Evolutionary conservation across 805 yeast genomes (phyloP), one percentile per base, ranked within the genome.

Genomic region (Saccharomycopsis oosterbeekiorum): DNA sequence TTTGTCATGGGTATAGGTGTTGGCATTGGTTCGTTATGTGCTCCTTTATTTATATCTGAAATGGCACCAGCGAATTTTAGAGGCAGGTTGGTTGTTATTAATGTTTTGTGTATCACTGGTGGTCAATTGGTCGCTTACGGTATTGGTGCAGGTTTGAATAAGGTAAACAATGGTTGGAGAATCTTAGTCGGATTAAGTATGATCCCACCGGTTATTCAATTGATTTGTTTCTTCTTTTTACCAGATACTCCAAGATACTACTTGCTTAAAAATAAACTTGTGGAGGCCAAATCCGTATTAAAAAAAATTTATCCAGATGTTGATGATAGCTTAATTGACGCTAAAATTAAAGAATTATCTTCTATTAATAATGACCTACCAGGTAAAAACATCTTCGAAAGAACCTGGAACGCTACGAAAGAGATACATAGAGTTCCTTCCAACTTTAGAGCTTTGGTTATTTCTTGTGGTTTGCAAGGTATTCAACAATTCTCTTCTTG

Each of bases 401-500:
- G 80, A 69, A 76, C 83, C 54, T 78, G 82, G 80, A 83, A 82
- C 67, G 83, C 87, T 11, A 75, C 86, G 65, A 81, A 79, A 65
- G 79, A 84, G 64, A 76, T 87, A 67, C 93, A 88, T 71, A 74
- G 75, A 0, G 81, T 80, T 43, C 89, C 89, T 47, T 85, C 96
- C 0, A 92, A 93, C 73, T 83, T 89, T 64, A 84, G 98, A 69
- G 98, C 97, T 5, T 80, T 94, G 64, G 77, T 92, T 40, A 84
- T 93, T 69, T 94, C 93, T 11, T 91, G 97, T 77, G 97, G 96
- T 40, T 76, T 93, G 66, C 98, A 94, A 75, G 97, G 96, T 62
- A 87, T 94, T 69, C 98, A 93, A 77, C 99, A 93, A 75, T 90
- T 93, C 68, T 88, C 96, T 17, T 98, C 98, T 66, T 93, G 93